phyloP scores from a whole-genome alignment of 73 alveolate species.

The Paramecium octaurelia region DNA sequence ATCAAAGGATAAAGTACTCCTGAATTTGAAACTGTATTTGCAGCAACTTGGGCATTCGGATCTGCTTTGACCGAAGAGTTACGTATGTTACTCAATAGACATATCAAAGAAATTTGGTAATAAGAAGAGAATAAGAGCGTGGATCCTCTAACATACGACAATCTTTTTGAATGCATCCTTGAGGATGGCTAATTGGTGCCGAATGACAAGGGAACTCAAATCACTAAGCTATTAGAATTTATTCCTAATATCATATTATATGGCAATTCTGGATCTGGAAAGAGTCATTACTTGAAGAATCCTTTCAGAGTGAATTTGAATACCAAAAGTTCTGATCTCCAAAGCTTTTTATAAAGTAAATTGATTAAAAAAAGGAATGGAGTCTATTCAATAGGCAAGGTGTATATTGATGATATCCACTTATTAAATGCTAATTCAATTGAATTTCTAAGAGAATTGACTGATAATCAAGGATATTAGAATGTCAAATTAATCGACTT shows the following conservation, averaged over 20 bases:
- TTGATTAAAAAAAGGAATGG: neutral
- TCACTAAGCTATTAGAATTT: neutral
- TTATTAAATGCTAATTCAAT: neutral
- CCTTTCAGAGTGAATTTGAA: neutral
- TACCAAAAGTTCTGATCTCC: neutral
- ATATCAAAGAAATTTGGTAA: neutral
- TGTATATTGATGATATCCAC: slow-evolving; percentile 9
- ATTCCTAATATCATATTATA: neutral
- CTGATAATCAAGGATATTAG: neutral
- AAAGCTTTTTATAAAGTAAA: neutral
- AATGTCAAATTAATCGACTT: neutral
- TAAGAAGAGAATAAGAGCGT: neutral
- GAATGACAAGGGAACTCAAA: neutral
- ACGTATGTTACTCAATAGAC: neutral
- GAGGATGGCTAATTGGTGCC: neutral
- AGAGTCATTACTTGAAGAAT: neutral
- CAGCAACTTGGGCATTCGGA: slow-evolving; percentile 20
- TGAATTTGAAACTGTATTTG: neutral
- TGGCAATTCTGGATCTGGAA: neutral
- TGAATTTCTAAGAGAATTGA: neutral
- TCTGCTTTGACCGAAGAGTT: neutral
- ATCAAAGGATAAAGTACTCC: neutral
- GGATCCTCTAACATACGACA: neutral
- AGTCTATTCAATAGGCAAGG: neutral
- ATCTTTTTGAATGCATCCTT: neutral